Evolutionary conservation across 139 green algal genomes (phyloP), one percentile per base, ranked within the genome.

Genomic region (Deuterostichococcus epilithicus): DNA sequence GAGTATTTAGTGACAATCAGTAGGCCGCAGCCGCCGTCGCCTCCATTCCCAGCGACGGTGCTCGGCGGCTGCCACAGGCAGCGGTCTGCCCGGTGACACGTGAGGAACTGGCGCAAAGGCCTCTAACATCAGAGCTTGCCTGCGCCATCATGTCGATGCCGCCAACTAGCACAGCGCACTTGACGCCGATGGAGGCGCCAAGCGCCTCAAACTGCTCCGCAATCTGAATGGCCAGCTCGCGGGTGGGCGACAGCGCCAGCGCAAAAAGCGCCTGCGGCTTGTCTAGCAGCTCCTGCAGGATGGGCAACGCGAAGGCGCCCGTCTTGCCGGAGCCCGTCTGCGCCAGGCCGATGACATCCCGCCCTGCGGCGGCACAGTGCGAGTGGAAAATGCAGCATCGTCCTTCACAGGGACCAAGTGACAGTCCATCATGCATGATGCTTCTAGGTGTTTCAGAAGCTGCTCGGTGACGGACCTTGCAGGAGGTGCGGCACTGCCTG

Each of bases 171-270:
- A 94, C 91, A 23, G 90, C 91, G 35, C 84, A 90, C 78, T 89
- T 89, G 30, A 98, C 88, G 1, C 92, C 94, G 71, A 99, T 97
- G 75, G 88, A 87, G 2, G 79, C 76, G 18, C 96, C 96, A 34
- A 99, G 80, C 1, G 95, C 93, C 81, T 99, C 96, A 82, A 99
- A 96, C 84, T 98, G 94, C 85, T 99, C 96, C 5, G 90, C 80
- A 70, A 99, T 99, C 84, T 99, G 96, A 65, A 99, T 98, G 66
- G 96, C 96, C 74, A 99, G 89, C 87, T 99, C 96, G 23, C 94
- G 84, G 0, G 96, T 99, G 39, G 96, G 96, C 0, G 92, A 96
- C 37, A 99, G 86, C n/a, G 98, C 88, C 38, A 98, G 88, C 23
- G 92, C 92, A 83, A 94, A 99, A 20, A 97, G 83, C 39, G 91